Evolutionary conservation across 768 basidiomycete genomes (phyloP), one percentile per base, ranked within the genome.

Genomic region (Tulasnella sp.): DNA sequence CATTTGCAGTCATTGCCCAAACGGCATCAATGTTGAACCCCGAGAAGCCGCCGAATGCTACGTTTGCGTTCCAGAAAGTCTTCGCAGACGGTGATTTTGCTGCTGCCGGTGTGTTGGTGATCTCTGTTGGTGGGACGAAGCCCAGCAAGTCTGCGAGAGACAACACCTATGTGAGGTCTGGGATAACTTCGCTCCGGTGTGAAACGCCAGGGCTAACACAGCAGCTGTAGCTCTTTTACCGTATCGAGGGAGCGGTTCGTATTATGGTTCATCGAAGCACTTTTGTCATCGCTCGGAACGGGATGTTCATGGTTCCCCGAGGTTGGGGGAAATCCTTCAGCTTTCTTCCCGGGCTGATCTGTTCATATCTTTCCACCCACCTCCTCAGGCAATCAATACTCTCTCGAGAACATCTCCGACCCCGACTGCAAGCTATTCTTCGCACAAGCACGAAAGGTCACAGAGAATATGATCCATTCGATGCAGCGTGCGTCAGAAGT

Each of bases 11-110:
- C 58, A 88, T 97, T 78, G 92, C 91, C 3, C 94, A 90, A 81
- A 91, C 95, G 6, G 85, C 87, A 3, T 87, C 85, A 67, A 89
- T 91, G 88, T 86, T 95, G 19, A 80, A 87, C 1, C 91, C 91
- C 1, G 85, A 86, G 76, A 81, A 85, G 22, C 89, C 92, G 0
- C 86, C 85, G 11, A 89, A 90, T 77, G 87, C 86, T 72, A 86
- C 86, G 12, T 99, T 96, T 90, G 86, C 85, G 31, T 99, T 94
- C 82, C 92, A 97, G 81, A 96, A 95, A 84, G 88, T 97, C 29
- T 97, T 96, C 80, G 90, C 91, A 36, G 97, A 99, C 78, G 93
- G 90, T 67, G 90, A 93, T 64, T 98, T 93, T 81, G 89, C 98
- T 77, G 97, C 96, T 0, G 91, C 94, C 38, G 97, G 97, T 0